Evolutionary conservation across 192 early-diverging fungal species (phyloP).

Genomic region (Rhizophagus clarus): DNA sequence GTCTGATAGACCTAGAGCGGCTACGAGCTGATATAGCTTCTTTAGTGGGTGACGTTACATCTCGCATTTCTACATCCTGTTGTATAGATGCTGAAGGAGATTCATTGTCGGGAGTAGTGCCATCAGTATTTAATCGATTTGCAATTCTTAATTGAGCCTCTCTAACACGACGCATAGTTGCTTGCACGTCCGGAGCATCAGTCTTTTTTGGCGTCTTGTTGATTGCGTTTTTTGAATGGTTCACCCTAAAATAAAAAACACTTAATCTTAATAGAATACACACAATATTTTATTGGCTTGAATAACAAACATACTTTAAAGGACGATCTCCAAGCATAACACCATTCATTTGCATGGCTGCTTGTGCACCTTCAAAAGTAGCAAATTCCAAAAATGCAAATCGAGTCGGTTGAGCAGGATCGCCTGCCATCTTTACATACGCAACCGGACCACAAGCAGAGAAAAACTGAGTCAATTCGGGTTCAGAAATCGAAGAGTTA

Average conservation of each 20-base stretch:
- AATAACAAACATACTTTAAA: conserved; percentile 51
- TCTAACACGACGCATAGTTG: conserved; percentile 51
- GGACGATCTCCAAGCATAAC: conserved; percentile 62
- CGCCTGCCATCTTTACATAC: conserved; percentile 78
- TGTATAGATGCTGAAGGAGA: neutral
- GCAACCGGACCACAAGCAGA: conserved; percentile 64
- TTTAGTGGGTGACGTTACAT: conserved; percentile 8
- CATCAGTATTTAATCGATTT: conserved; percentile 35
- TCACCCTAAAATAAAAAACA: conserved; percentile 48
- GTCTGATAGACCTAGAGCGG: conserved; percentile 28
- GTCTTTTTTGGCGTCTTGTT: conserved; percentile 59
- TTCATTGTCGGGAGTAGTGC: conserved; percentile 3
- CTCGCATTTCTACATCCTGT: conserved; percentile 31
- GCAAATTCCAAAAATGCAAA: conserved; percentile 86
- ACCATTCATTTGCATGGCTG: conserved; percentile 68
- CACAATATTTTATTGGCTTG: neutral
- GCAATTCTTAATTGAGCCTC: conserved; percentile 55
- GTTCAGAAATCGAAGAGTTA: conserved; percentile 51
- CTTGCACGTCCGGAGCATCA: conserved; percentile 42
- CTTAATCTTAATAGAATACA: neutral
- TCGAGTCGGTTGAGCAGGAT: conserved; percentile 61
- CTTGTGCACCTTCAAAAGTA: conserved; percentile 52
- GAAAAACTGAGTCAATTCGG: conserved; percentile 66
- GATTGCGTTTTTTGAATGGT: conserved; percentile 77
- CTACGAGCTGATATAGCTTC: conserved; percentile 10